Evolutionary conservation across 139 green algal species (phyloP).

Genomic region (Chlorella sp.): DNA sequence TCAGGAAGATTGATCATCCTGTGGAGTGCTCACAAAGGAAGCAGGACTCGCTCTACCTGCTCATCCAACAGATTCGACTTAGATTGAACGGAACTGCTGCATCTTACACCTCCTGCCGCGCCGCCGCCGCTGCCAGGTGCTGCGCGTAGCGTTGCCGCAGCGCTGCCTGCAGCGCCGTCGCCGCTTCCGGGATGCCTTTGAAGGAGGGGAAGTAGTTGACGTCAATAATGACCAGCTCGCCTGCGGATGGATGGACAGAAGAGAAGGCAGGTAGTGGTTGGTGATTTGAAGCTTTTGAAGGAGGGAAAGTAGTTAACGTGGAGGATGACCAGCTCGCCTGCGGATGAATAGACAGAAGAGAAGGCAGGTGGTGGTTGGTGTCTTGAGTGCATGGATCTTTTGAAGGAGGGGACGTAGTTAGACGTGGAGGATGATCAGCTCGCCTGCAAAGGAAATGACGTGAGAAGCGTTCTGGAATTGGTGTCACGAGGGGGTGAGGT

Average conservation of each 20-base stretch:
- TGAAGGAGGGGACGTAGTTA: constrained; percentile 76
- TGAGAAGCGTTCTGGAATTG: too few relatives aligned
- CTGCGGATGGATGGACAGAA: neutral
- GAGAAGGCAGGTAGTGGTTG: neutral
- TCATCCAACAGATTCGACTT: too few relatives aligned
- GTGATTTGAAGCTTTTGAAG: neutral
- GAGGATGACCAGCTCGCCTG: constrained; percentile 58
- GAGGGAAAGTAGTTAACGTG: constrained; percentile 73
- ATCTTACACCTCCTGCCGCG: neutral
- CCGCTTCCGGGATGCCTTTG: constrained; percentile 50
- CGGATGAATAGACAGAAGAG: neutral
- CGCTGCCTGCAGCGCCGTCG: constrained; percentile 23
- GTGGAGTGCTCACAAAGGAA: too few relatives aligned
- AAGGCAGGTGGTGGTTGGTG: neutral
- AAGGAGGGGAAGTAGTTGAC: constrained; percentile 85
- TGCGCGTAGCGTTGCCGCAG: constrained; percentile 18
- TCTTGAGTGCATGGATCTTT: neutral
- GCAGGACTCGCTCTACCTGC: too few relatives aligned
- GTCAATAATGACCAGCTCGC: constrained; percentile 64
- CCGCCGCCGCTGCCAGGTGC: neutral
- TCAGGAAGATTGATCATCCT: too few relatives aligned
- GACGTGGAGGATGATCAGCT: constrained; percentile 68
- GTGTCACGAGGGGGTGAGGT: too few relatives aligned
- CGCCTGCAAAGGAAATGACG: too few relatives aligned
- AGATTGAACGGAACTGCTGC: neutral